Base-by-base conservation (phyloP, 352 stramenopile species). In the Lagenidium sp. region DNA sequence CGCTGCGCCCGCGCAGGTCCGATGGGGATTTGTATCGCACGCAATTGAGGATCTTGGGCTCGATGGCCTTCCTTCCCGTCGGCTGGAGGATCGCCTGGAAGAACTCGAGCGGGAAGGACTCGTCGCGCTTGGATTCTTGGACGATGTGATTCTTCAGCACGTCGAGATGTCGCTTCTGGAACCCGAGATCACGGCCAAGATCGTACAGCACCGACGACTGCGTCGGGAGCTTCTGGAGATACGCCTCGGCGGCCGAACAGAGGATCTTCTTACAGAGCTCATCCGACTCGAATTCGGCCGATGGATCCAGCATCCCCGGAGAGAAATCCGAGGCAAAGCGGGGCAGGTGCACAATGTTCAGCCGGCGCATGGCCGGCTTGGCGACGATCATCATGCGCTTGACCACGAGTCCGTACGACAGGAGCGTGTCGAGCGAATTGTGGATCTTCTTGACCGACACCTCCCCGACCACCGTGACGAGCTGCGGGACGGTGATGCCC, bases 341-440 rank as follows among this genome's bases (percentile, higher is more conserved):
- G 30, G 78, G 78, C 39, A 91, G 40, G 42, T 91, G 78, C 36
- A 91, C 64, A 20, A 91, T 88, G 36, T 91, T 91, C 34, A 91
- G 53, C 4, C 75, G 71, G 0, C 70, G 53, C 68, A 86, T 86
- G 0, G 44, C 41, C 23, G 75, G 75, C 16, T 56, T 58, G 2
- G 60, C 49, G 29, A 87, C 75, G 45, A 91, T 85, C 65, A 91
- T 73, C 63, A 89, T 85, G 52, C 78, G 56, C 60, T 91, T 91
- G 30, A 88, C 68, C 26, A 91, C 73, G 20, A 91, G 43, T 22
- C 63, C 64, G 53, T 86, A 83, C 39, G 78, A 91, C 11, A 91
- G 64, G 3, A 91, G 56, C 50, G 68, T 86, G 46, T 91, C 78
- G 16, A 91, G 62, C 19, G 53, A 76, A 40, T 76, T 88, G 57